phyloP scores from a whole-genome alignment of 768 basidiomycete genomes.

The Auriscalpium orientale region DNA sequence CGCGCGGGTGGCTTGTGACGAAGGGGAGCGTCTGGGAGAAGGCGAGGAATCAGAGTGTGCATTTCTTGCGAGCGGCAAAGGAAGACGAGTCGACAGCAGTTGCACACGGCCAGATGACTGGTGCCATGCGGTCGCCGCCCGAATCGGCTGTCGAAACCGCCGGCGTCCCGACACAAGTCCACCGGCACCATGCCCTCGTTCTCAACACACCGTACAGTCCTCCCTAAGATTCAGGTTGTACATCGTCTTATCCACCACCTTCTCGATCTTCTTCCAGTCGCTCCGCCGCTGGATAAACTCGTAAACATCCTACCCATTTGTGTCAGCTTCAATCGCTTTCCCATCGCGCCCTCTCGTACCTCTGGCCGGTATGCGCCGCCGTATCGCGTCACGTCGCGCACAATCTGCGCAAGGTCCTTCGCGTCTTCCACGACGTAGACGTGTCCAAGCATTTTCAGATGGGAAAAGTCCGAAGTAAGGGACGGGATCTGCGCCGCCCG shows the following conservation, averaged over 20 bases:
- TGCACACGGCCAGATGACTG: no score
- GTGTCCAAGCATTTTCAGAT: slow-evolving; percentile 95
- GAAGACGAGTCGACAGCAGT: no score
- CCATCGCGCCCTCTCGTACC: slow-evolving; percentile 33
- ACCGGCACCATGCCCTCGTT: no score
- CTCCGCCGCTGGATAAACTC: slow-evolving; percentile 92
- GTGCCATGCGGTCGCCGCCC: no score
- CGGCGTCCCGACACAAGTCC: no score
- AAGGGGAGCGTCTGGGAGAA: no score
- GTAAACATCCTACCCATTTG: slow-evolving; percentile 64
- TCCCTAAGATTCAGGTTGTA: slow-evolving; percentile 91
- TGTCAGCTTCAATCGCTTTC: neutral
- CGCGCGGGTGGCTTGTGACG: no score
- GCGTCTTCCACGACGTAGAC: slow-evolving; percentile 95
- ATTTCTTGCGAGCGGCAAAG: no score
- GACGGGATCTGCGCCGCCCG: slow-evolving; percentile 45
- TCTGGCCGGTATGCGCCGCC: slow-evolving; percentile 93
- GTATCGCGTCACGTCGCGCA: slow-evolving; percentile 90
- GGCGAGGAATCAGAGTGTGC: no score
- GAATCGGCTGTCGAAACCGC: no score
- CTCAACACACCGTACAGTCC: slow-evolving; percentile 58
- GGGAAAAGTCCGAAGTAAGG: slow-evolving; percentile 86
- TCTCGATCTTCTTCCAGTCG: slow-evolving; percentile 99
- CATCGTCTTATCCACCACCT: slow-evolving; percentile 91
- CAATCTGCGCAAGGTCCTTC: slow-evolving; percentile 93